Evolutionary conservation across 2,329 filamentous ascomycete genomes (phyloP).

Genomic region (Hypoxylon sp.): DNA sequence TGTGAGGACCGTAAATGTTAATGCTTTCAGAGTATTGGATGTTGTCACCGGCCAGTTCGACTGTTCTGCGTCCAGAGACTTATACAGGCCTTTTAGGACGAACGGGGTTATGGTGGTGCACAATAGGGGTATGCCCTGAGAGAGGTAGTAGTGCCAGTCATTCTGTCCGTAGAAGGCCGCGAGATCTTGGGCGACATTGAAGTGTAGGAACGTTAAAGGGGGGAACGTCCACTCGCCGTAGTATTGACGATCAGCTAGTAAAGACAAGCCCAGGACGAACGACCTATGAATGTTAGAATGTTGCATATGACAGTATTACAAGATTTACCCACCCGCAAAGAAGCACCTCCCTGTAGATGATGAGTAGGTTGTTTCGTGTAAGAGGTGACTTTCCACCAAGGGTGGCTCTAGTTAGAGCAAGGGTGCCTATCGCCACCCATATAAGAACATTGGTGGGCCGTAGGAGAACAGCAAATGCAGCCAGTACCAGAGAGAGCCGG

Average conservation of each 20-base stretch:
- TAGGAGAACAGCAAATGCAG: constrained; percentile 82
- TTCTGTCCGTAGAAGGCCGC: constrained; percentile 93
- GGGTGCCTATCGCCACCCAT: constrained; percentile 73
- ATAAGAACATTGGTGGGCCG: constrained; percentile 90
- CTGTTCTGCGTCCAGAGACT: constrained; percentile 49
- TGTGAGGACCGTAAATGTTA: constrained; percentile 66
- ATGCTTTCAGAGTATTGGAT: constrained; percentile 57
- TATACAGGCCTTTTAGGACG: constrained; percentile 69
- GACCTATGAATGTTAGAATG: constrained; percentile 43
- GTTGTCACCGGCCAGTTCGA: constrained; percentile 47
- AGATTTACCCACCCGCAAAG: constrained; percentile 62
- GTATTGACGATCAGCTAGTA: constrained; percentile 76
- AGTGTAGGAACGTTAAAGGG: constrained; percentile 83
- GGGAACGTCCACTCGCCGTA: constrained; percentile 90
- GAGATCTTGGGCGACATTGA: constrained; percentile 88
- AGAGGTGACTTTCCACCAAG: constrained; percentile 53
- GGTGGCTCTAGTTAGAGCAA: constrained; percentile 57
- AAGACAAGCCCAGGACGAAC: constrained; percentile 68
- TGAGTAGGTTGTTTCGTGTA: constrained; percentile 52
- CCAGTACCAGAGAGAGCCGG: constrained; percentile 73
- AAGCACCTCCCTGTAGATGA: constrained; percentile 68
- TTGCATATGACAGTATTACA: not conserved
- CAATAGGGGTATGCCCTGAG: constrained; percentile 87
- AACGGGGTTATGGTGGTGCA: constrained; percentile 87
- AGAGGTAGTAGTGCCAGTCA: constrained; percentile 90